These are phyloP conservation scores for Pelargonium cotyledonis DNA, from an alignment of 441 rosid species.

Conservation along the genomic window DNA sequence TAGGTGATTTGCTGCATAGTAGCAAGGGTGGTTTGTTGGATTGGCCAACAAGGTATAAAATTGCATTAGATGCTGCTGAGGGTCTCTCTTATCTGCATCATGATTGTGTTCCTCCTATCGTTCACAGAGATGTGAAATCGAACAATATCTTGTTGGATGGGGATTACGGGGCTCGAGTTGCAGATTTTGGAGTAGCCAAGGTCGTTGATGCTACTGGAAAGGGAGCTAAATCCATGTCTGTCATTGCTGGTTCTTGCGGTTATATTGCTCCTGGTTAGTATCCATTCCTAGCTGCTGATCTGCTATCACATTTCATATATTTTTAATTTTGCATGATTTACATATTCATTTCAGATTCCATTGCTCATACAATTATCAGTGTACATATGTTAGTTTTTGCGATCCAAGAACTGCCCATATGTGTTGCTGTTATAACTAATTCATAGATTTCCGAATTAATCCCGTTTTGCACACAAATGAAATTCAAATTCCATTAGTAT, in stretches of 20 bases:
- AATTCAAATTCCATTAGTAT: no score
- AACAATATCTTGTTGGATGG: slow-evolving; percentile 30
- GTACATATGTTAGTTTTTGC: neutral
- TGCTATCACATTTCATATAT: no score
- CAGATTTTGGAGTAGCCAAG: slow-evolving; percentile 95
- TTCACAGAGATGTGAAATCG: no score
- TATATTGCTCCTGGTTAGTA: slow-evolving; percentile 93
- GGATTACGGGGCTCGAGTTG: slow-evolving; percentile 80
- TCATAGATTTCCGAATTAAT: no score
- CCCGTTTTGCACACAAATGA: no score
- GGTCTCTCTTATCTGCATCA: slow-evolving; percentile 48
- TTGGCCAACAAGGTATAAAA: slow-evolving; percentile 79
- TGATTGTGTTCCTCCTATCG: no score
- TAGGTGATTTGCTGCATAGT: slow-evolving; percentile 50
- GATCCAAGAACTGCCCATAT: no score
- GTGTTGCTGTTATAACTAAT: neutral
- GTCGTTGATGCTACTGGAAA: slow-evolving; percentile 64
- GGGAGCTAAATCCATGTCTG: slow-evolving; percentile 77
- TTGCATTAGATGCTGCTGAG: slow-evolving; percentile 76
- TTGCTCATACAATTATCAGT: neutral
- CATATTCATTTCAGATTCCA: no score
- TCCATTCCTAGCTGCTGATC: no score
- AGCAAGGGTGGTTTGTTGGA: slow-evolving; percentile 70
- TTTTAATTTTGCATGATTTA: no score
- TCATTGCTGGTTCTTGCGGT: slow-evolving; percentile 92